Evolutionary conservation across 1,284 basidiomycete genomes (phyloP).

Genomic region (Chondrostereum purpureum): DNA sequence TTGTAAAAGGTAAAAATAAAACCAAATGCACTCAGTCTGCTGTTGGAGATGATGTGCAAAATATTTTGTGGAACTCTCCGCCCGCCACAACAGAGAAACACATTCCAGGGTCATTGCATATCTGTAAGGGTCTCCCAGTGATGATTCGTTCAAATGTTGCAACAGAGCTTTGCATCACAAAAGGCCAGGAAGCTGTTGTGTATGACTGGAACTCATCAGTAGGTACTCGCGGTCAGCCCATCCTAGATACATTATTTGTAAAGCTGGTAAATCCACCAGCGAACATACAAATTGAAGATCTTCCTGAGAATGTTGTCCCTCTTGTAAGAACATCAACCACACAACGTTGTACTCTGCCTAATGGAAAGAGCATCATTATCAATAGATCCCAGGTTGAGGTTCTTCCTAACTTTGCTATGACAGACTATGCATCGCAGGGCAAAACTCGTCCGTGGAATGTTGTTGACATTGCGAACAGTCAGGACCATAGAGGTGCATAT

Average conservation of each 20-base stretch:
- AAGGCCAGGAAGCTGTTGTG: constrained; percentile 2
- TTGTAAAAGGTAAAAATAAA: neutral
- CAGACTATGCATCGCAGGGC: constrained; percentile 13
- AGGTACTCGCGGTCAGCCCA: neutral
- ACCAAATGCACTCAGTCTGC: neutral
- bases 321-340: neutral
- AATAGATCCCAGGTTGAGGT: neutral
- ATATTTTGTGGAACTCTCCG: constrained; percentile 17
- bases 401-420: constrained; percentile 5
- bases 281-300: neutral
- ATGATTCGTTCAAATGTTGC: constrained; percentile 24
- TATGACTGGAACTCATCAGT: neutral
- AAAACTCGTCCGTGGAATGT: neutral
- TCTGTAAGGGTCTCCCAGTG: constrained; percentile 27
- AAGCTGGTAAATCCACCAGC: neutral
- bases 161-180: too few relatives aligned
- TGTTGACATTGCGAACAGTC: neutral
- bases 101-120: constrained; percentile 18
- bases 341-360: neutral
- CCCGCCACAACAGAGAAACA: constrained; percentile 12
- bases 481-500: neutral
- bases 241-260: constrained; percentile 2
- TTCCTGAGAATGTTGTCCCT: neutral
- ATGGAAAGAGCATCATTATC: neutral
- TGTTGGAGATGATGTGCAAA: constrained; percentile 7